Base-by-base conservation (phyloP, 306 rosid species). In the Sphenostylis stenocarpa region DNA sequence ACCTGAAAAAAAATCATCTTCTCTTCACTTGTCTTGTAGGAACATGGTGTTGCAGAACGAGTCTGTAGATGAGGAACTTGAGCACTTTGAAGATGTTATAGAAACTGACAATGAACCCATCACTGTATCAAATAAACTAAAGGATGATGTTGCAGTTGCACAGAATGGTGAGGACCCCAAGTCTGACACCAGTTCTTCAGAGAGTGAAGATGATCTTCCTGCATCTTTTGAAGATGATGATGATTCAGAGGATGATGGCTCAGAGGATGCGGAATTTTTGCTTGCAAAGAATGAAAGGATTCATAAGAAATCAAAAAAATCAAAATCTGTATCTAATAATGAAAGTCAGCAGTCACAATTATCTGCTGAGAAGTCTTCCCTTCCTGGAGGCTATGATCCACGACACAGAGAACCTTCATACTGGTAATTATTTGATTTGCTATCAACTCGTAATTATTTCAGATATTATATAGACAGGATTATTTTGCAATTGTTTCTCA, bases 371-470 rank as follows among this genome's bases (percentile, higher is more conserved):
- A 85, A 67, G 70, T 80, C 85, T 73, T 36, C 45, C 67, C 83
- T 89, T 75, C 99, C 93, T 66, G 97, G 97, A 82, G 99, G 92
- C 63, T 95, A 92, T 65, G 83, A 92, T 82, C 97, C 93, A 2
- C 91, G 91, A 73, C 91, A 79, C 82, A 83, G 98, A 77, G 97
- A 95, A 44, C 97, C 97, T 49, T 84, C 91, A 45, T 92, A 82
- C 78, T 94, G 98, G 98, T 94, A 67, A 80, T 80, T 41, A 29
- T 79, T 73, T 70, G 2, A 48, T 34, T 45, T 70, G 26, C 61
- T 63, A 81, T 64, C 21, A 43, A 19, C 60, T 23, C 38, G 20
- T 36, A 26, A 58, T 53, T 41, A 63, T 73, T 57, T 38, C 38
- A 49, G 29, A 33, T n/a, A 48, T 47, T 48, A 33, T 43, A 21